A percentile compares a stretch with the other conserved stretches of the same genome.
Conservation (phyloP, 1,284 basidiomycete species). For the Apiotrichum gamsii region DNA sequence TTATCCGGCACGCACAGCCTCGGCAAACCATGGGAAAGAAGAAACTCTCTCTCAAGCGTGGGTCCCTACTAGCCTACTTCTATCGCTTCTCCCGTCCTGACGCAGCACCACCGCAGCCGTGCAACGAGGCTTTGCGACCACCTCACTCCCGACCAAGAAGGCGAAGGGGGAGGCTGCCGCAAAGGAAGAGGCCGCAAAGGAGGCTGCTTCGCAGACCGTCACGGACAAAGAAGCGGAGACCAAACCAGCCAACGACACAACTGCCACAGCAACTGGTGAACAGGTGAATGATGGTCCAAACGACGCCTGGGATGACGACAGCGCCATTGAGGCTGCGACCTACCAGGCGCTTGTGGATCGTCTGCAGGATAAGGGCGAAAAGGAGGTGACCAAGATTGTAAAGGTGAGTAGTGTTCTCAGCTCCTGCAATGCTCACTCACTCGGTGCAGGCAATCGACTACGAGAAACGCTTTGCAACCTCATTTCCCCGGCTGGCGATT, state of each 20-base stretch:
- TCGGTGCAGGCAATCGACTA: slow-evolving; percentile 70
- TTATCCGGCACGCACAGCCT: neutral
- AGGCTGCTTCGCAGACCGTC: slow-evolving; percentile 4
- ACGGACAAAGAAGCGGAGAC: neutral
- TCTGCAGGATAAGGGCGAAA: slow-evolving; percentile 80
- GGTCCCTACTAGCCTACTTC: too few relatives aligned
- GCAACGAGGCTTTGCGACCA: slow-evolving; percentile 69
- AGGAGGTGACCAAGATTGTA: slow-evolving; percentile 67
- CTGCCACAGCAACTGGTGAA: too few relatives aligned
- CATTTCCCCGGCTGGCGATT: slow-evolving; percentile 61
- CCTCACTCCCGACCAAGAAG: slow-evolving; percentile 71
- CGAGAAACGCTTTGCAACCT: slow-evolving; percentile 69
- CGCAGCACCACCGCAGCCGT: slow-evolving; percentile 27
- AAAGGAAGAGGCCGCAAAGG: slow-evolving; percentile 30
- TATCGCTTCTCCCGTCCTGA: neutral
- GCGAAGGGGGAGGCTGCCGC: slow-evolving; percentile 50
- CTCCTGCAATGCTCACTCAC: neutral
- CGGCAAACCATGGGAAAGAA: slow-evolving; percentile 72
- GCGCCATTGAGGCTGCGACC: slow-evolving; percentile 22
- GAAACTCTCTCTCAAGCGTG: slow-evolving; percentile 71
- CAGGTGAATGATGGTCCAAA: too few relatives aligned
- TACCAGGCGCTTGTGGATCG: slow-evolving; percentile 60
- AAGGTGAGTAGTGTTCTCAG: slow-evolving; percentile 48
- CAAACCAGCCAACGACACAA: too few relatives aligned
- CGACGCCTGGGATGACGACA: slow-evolving; percentile 36